phyloP scores from a whole-genome alignment of 1,139 yeast genomes.

The Geotrichum australiense region DNA sequence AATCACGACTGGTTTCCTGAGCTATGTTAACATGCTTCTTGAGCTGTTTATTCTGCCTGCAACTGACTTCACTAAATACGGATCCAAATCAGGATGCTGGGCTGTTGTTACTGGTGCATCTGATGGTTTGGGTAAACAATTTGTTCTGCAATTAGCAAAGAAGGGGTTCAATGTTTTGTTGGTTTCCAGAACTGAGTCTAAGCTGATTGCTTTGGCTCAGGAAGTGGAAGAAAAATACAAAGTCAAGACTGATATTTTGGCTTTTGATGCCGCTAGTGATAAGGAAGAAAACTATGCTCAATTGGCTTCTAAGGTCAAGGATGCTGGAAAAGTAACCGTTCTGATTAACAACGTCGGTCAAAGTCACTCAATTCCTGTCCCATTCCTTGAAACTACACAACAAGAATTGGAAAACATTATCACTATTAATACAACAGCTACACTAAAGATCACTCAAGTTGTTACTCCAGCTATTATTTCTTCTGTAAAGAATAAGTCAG shows the following conservation, averaged over 20 bases:
- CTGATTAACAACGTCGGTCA: slow-evolving; percentile 91
- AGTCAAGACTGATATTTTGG: slow-evolving; percentile 59
- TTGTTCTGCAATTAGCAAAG: slow-evolving; percentile 74
- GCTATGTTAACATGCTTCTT: slow-evolving; percentile 40
- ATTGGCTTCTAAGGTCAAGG: slow-evolving; percentile 43
- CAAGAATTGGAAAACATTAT: slow-evolving; percentile 71
- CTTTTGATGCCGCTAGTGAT: slow-evolving; percentile 71
- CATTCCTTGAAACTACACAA: slow-evolving; percentile 72
- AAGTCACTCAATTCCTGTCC: slow-evolving; percentile 91
- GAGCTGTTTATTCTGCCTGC: slow-evolving; percentile 63
- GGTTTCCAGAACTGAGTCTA: slow-evolving; percentile 76
- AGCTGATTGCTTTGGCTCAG: slow-evolving; percentile 59
- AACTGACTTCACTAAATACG: slow-evolving; percentile 59
- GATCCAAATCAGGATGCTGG: slow-evolving; percentile 63
- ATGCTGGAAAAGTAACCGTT: slow-evolving; percentile 49
- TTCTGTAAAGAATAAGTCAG: slow-evolving; percentile 38
- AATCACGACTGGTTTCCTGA: slow-evolving; percentile 38
- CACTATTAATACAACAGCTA: slow-evolving; percentile 78
- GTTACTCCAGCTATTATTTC: slow-evolving; percentile 60
- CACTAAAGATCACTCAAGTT: slow-evolving; percentile 73
- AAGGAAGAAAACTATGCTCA: slow-evolving; percentile 46
- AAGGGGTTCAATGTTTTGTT: slow-evolving; percentile 77
- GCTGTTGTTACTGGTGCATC: slow-evolving; percentile 96
- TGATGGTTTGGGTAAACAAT: slow-evolving; percentile 96
- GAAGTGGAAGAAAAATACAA: slow-evolving; percentile 54